These are phyloP conservation scores for Fusarium sp. DNA, from an alignment of 2,329 filamentous ascomycete genomes.

Conservation along the genomic window DNA sequence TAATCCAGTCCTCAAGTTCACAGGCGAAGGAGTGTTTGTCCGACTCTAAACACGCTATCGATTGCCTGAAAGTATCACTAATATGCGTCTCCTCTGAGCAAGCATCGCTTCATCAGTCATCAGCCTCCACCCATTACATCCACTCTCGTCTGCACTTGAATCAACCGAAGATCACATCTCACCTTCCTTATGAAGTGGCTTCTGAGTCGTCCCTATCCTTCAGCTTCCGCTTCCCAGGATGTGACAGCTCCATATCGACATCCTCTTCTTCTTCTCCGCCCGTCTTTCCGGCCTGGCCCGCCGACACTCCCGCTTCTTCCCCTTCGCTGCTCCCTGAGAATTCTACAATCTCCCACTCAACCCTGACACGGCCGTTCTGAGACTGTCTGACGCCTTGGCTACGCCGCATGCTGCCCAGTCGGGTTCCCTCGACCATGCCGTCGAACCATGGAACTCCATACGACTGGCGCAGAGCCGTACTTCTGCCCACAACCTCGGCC, in stretches of 20 bases:
- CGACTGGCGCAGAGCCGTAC: conserved; percentile 61
- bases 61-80: not conserved
- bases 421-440: conserved; percentile 80
- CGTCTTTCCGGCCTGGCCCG: conserved; percentile 41
- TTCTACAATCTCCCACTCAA: conserved; percentile 90
- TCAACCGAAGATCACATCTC: not conserved
- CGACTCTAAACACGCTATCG: not conserved
- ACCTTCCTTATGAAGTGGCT: conserved; percentile 15
- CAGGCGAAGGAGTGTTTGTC: not conserved
- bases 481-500: conserved; percentile 40
- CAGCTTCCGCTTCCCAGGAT: conserved; percentile 66
- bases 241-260: conserved; percentile 50
- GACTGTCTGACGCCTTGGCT: conserved; percentile 66
- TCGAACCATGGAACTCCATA: conserved; percentile 91
- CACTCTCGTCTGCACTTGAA: not conserved
- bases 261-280: conserved; percentile 50
- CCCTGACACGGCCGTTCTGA: conserved; percentile 71
- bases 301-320: conserved; percentile 11
- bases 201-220: conserved; percentile 54
- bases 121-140: conserved; percentile 14
- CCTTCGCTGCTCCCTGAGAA: conserved; percentile 65
- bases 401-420: conserved; percentile 75
- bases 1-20: not conserved
- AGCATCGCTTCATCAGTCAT: conserved; percentile 15
- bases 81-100: not conserved